A percentile compares a stretch with the other conserved stretches of the same genome.
phyloP scores from a whole-genome alignment of 176 grass and related monocot genomes.

The Thinopyrum elongatum region DNA sequence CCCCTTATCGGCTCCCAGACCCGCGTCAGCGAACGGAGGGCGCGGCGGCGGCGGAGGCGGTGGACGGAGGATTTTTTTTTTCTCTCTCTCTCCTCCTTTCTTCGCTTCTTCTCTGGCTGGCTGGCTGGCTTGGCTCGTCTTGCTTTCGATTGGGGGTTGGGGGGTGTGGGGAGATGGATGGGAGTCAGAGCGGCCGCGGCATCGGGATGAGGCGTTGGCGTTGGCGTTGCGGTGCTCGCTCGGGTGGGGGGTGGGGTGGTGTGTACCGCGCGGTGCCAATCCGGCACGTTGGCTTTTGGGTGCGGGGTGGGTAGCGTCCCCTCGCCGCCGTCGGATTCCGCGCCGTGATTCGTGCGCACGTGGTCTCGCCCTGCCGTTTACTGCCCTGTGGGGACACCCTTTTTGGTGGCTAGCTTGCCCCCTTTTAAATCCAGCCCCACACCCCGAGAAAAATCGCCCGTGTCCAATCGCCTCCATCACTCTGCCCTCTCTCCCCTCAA shows the following conservation, averaged over 20 bases:
- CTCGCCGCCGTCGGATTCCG: constrained; percentile 20
- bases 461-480: not conserved
- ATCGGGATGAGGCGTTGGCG: constrained; percentile 18
- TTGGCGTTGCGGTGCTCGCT: not conserved
- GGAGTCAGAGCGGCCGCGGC: constrained; percentile 25
- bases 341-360: constrained; percentile 41
- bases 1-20: not conserved
- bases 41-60: constrained; percentile 17
- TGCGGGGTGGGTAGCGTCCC: constrained; percentile 16
- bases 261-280: constrained; percentile 22
- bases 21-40: not conserved
- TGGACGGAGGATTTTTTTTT: constrained; percentile 17
- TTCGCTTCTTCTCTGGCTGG: not conserved
- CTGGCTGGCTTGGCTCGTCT: not conserved
- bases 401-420: not conserved
- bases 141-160: constrained; percentile 26
- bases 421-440: not conserved
- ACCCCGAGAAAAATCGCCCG: not conserved
- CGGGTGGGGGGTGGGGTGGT: not conserved
- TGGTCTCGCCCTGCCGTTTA: constrained; percentile 34
- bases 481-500: not conserved
- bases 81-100: not conserved
- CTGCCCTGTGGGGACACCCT: not conserved
- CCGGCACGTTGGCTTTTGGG: constrained; percentile 32
- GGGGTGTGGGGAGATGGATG: not conserved